A percentile compares a stretch with the other conserved stretches of the same genome.
These are phyloP conservation scores for Adansonia gregorii DNA, from an alignment of 441 rosid genomes.

Conservation along the genomic window DNA sequence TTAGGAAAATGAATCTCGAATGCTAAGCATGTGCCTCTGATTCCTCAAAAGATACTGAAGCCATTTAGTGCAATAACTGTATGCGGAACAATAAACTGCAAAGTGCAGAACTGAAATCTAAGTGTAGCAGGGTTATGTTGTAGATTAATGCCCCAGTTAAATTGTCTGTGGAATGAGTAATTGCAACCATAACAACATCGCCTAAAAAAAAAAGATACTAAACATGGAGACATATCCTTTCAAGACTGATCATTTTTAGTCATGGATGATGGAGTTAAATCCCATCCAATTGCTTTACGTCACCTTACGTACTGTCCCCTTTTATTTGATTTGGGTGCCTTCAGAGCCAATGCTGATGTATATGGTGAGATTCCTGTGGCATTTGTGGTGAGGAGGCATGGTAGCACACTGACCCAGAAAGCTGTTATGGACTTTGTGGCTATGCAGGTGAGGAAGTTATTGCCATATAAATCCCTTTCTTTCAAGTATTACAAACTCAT, in stretches of 20 bases:
- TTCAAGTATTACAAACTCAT: not conserved
- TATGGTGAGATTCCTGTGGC: constrained; percentile 86
- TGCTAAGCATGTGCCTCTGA: not conserved
- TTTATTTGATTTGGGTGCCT: constrained; percentile 8
- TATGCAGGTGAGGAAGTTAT: constrained; percentile 49
- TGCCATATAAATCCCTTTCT: not conserved
- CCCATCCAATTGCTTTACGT: constrained; percentile 11
- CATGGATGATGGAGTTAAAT: not conserved
- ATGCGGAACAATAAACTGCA: not conserved
- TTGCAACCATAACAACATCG: not conserved
- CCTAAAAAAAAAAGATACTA: not conserved
- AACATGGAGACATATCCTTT: not conserved
- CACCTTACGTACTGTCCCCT: not conserved
- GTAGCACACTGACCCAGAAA: constrained; percentile 50
- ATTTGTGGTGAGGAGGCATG: constrained; percentile 65
- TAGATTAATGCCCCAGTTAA: not conserved
- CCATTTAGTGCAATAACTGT: not conserved
- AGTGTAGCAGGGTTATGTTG: constrained; percentile 1
- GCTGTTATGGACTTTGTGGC: constrained; percentile 64
- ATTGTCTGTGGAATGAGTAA: not conserved
- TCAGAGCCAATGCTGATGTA: constrained; percentile 54
- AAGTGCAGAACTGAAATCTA: not conserved
- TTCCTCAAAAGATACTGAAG: constrained; percentile 4
- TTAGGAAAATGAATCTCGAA: not conserved
- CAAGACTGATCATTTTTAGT: not conserved